Percentiles rank a stretch among this genome's conserved stretches.
These are phyloP conservation scores for Macrocystidia cucumis DNA, from an alignment of 1,284 basidiomycete genomes.

Conservation along the genomic window DNA sequence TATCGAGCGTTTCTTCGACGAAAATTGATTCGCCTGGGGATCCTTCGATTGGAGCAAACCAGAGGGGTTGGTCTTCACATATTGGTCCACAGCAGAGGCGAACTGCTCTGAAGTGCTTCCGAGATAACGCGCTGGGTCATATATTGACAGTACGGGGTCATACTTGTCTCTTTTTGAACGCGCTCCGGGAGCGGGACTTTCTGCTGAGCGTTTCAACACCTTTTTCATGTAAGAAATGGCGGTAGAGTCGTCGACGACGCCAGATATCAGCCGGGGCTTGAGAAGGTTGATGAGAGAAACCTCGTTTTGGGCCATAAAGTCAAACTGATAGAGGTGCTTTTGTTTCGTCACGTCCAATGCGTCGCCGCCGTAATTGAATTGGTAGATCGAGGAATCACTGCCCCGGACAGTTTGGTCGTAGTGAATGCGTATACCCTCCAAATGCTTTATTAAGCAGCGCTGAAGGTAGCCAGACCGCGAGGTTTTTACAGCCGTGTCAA, in stretches of 20 bases:
- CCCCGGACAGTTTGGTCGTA: constrained; percentile 99
- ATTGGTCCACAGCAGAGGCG: constrained; percentile 75
- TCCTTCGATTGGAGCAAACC: constrained; percentile 63
- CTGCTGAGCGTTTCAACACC: constrained; percentile 67
- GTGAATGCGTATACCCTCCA: constrained; percentile 94
- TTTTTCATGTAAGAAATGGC: constrained; percentile 85
- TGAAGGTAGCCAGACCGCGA: constrained; percentile 98
- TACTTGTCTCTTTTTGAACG: constrained; percentile 44
- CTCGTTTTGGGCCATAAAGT: constrained; percentile 90
- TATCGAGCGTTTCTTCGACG: constrained; percentile 41
- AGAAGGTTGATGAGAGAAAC: constrained; percentile 73
- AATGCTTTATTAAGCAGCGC: constrained; percentile 96
- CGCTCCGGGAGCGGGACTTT: constrained; percentile 37
- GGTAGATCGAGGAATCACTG: constrained; percentile 88
- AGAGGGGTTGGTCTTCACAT: constrained; percentile 76
- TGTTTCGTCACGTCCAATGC: constrained; percentile 95
- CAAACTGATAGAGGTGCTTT: constrained; percentile 87
- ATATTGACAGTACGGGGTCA: constrained; percentile 73
- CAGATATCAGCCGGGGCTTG: constrained; percentile 52
- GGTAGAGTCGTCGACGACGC: constrained; percentile 57
- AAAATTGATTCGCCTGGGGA: constrained; percentile 28
- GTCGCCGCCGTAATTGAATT: constrained; percentile 98
- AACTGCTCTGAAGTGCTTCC: constrained; percentile 94
- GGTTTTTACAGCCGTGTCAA: constrained; percentile 99
- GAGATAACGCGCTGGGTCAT: constrained; percentile 75